Evolutionary conservation across 306 rosid genomes (phyloP).

Genomic region (Gillenia trifoliata): DNA sequence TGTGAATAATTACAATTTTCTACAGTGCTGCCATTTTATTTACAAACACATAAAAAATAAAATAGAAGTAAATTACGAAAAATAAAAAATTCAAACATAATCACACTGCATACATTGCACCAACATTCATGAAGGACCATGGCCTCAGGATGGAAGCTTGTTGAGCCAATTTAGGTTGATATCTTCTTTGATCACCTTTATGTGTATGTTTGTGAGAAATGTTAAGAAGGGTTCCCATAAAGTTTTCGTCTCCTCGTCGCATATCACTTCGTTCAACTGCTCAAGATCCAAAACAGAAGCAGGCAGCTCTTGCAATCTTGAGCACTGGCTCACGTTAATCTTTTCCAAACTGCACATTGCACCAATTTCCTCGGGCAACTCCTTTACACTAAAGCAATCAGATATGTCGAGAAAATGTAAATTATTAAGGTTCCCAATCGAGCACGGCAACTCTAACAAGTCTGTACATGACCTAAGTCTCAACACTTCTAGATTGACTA

Average conservation of each 20-base stretch:
- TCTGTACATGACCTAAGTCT: conserved; percentile 49
- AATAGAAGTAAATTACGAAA: too few species aligned
- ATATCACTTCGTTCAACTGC: conserved; percentile 27
- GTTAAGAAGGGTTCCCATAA: conserved; percentile 1
- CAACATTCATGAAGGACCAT: not conserved
- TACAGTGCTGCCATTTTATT: too few species aligned
- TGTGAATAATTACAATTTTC: too few species aligned
- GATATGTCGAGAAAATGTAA: conserved; percentile 49
- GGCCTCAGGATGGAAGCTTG: not conserved
- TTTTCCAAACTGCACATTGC: conserved; percentile 26
- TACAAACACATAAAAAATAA: too few species aligned
- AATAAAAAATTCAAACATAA: too few species aligned
- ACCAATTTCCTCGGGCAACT: conserved; percentile 45
- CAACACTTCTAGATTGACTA: conserved; percentile 39
- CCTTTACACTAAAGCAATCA: conserved; percentile 33
- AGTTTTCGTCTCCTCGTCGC: conserved; percentile 32
- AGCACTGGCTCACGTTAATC: conserved; percentile 38
- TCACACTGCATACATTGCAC: not conserved
- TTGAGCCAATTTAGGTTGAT: conserved; percentile 13
- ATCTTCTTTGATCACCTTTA: conserved; percentile 7
- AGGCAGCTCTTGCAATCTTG: conserved; percentile 37
- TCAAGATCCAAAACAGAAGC: conserved; percentile 33
- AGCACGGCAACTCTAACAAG: conserved; percentile 40
- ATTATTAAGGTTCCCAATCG: conserved; percentile 20
- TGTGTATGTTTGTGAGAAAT: not conserved